phyloP scores from a whole-genome alignment of 495 filamentous ascomycete genomes.

The Aspergillus haitiensis region DNA sequence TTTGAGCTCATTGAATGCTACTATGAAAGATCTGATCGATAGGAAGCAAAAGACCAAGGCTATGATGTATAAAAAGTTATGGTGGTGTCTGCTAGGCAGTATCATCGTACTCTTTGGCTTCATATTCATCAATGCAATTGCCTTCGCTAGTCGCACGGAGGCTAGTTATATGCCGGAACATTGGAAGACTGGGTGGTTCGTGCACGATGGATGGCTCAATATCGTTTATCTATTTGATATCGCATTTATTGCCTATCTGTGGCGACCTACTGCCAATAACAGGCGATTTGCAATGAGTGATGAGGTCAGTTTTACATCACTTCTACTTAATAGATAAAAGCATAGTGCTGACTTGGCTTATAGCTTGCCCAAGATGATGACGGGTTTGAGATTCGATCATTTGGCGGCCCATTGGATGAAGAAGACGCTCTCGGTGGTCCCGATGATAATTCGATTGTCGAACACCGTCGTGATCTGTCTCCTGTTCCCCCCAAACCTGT shows the following conservation, averaged over 20 bases:
- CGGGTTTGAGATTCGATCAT: slow-evolving; percentile 93
- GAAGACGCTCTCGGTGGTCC: slow-evolving; percentile 50
- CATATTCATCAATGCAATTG: slow-evolving; percentile 93
- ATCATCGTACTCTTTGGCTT: slow-evolving; percentile 96
- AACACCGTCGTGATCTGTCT: slow-evolving; percentile 44
- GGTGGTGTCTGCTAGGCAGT: slow-evolving; percentile 92
- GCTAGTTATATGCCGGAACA: slow-evolving; percentile 91
- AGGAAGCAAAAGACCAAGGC: slow-evolving; percentile 93
- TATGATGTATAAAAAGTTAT: slow-evolving; percentile 96
- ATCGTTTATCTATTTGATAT: slow-evolving; percentile 94
- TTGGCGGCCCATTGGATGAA: slow-evolving; percentile 80
- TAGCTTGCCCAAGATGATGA: slow-evolving; percentile 97
- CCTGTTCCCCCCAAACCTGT: slow-evolving; percentile 55
- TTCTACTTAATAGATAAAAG: background rate
- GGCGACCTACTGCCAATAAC: slow-evolving; percentile 96
- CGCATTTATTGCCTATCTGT: slow-evolving; percentile 90
- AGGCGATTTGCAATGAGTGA: slow-evolving; percentile 98
- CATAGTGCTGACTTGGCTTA: slow-evolving; percentile 29
- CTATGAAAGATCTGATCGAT: slow-evolving; percentile 92
- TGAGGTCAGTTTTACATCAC: slow-evolving; percentile 57
- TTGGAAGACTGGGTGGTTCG: slow-evolving; percentile 97
- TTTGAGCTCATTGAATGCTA: slow-evolving; percentile 87
- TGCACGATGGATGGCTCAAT: slow-evolving; percentile 97
- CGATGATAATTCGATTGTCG: slow-evolving; percentile 35
- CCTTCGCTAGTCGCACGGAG: slow-evolving; percentile 77